Evolutionary conservation across 129 eudicot species (phyloP).

Genomic region (Rutidosis leptorrhynchoides): DNA sequence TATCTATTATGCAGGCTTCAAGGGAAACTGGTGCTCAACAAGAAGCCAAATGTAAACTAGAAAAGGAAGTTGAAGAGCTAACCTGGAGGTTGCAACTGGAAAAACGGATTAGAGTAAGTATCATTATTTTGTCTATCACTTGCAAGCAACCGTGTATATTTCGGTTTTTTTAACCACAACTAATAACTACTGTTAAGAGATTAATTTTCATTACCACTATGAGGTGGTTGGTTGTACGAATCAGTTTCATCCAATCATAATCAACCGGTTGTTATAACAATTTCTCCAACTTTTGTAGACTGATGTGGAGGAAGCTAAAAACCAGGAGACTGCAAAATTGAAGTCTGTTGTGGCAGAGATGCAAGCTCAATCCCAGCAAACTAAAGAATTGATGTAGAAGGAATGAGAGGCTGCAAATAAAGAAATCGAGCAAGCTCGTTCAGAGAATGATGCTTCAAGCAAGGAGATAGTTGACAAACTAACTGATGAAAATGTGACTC

Average conservation of each 20-base stretch:
- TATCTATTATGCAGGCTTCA: slow-evolving; percentile 56
- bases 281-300: slow-evolving; percentile 35
- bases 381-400: slow-evolving; percentile 37
- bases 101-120: slow-evolving; percentile 73
- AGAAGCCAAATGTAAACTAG: slow-evolving; percentile 78
- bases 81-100: slow-evolving; percentile 70
- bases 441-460: slow-evolving; percentile 45
- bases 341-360: slow-evolving; percentile 54
- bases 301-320: slow-evolving; percentile 65
- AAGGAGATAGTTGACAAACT: slow-evolving; percentile 44
- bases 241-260: no score
- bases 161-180: no score
- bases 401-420: slow-evolving; percentile 42
- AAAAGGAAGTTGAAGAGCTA: slow-evolving; percentile 89
- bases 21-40: slow-evolving; percentile 75
- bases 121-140: no score
- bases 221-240: no score
- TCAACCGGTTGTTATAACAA: no score
- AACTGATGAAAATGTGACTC: slow-evolving; percentile 47
- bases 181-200: no score
- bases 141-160: no score
- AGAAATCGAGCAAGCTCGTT: slow-evolving; percentile 36
- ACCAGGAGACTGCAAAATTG: slow-evolving; percentile 49
- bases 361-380: slow-evolving; percentile 29
- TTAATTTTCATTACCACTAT: no score